Evolutionary conservation across 108 stramenopile species (phyloP).

Genomic region (Seminavis robusta): DNA sequence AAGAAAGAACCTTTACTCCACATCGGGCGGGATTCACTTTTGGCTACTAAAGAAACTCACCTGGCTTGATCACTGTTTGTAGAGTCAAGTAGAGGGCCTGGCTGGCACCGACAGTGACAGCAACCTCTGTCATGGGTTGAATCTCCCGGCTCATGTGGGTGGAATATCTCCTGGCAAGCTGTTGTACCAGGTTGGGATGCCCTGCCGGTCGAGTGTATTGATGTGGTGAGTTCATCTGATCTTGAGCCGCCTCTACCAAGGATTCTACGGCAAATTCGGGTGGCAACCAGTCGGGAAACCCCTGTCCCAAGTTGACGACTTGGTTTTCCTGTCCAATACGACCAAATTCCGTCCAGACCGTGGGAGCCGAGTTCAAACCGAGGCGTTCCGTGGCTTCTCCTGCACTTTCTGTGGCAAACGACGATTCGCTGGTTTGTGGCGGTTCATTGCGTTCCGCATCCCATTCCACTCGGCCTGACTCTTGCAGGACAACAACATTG

Average conservation of each 20-base stretch:
- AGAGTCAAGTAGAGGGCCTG: constrained; percentile 87
- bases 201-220: constrained; percentile 97
- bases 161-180: constrained; percentile 87
- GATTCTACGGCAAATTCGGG: constrained; percentile 77
- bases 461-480: too few species aligned
- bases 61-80: constrained; percentile 80
- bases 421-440: too few species aligned
- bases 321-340: constrained; percentile 63
- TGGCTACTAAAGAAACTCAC: too few species aligned
- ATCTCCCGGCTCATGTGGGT: constrained; percentile 75
- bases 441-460: too few species aligned
- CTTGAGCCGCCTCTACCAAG: constrained; percentile 62
- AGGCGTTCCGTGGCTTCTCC: constrained; percentile 65
- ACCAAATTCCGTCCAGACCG: constrained; percentile 87
- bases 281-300: constrained; percentile 85
- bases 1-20: too few species aligned
- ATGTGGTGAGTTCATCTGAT: constrained; percentile 64
- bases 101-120: constrained; percentile 93
- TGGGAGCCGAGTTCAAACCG: constrained; percentile 58
- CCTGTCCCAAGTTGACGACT: constrained; percentile 83
- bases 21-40: too few species aligned
- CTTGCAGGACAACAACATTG: too few species aligned
- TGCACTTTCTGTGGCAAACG: not conserved
- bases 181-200: constrained; percentile 86
- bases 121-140: constrained; percentile 83